Percentiles rank a stretch among this genome's conserved stretches.
Conservation (phyloP, 192 early-diverging fungal species). For the Chytriomyces confervae region DNA sequence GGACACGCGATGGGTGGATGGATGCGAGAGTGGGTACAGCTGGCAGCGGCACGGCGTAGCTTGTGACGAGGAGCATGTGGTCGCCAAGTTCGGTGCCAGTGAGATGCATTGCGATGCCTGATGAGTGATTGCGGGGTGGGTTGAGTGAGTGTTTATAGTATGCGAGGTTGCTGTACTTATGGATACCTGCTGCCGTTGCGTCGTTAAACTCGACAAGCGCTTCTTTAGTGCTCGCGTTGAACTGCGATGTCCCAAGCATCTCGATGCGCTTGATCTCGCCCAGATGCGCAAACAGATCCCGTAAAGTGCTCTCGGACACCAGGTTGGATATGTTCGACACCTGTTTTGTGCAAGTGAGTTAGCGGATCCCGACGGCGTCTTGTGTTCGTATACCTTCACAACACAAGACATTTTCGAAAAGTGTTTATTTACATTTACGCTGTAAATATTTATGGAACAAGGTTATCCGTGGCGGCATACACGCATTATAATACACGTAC, state of each 20-base stretch:
- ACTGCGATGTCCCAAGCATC: slow-evolving; percentile 49
- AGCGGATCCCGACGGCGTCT: too few species aligned
- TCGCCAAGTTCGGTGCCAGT: slow-evolving; percentile 73
- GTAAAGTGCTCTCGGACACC: slow-evolving; percentile 61
- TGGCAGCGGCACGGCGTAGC: slow-evolving; percentile 13
- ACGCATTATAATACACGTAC: too few species aligned
- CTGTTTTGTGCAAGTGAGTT: slow-evolving; percentile 26
- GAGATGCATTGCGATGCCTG: slow-evolving; percentile 61
- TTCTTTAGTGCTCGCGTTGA: slow-evolving; percentile 55
- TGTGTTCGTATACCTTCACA: too few species aligned
- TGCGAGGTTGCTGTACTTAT: background rate
- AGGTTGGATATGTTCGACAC: slow-evolving; percentile 70
- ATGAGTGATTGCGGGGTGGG: background rate
- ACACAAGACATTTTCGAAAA: too few species aligned
- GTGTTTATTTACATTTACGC: too few species aligned
- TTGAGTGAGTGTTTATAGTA: background rate
- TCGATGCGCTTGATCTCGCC: slow-evolving; percentile 55
- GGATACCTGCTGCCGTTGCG: slow-evolving; percentile 43
- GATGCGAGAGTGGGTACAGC: slow-evolving; percentile 1
- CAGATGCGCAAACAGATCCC: slow-evolving; percentile 63
- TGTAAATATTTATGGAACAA: too few species aligned
- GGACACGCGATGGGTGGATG: slow-evolving; percentile 23
- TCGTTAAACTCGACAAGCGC: slow-evolving; percentile 65
- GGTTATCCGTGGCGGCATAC: too few species aligned
- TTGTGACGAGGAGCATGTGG: slow-evolving; percentile 62